These are phyloP conservation scores for Prunus campanulata DNA, from an alignment of 306 rosid species.

Conservation along the genomic window DNA sequence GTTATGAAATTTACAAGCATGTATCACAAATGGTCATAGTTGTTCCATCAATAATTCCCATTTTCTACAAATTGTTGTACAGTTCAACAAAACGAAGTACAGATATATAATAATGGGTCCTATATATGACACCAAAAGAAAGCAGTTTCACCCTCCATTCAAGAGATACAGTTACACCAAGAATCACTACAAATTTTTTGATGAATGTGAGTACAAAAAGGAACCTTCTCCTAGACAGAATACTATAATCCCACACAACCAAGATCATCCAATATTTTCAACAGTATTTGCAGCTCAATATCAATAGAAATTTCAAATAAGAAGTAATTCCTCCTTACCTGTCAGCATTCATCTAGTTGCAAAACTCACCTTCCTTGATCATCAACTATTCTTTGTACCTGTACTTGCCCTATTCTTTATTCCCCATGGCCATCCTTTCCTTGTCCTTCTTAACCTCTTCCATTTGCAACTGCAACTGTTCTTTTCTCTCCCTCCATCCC, in stretches of 20 bases:
- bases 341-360: constrained; percentile 3
- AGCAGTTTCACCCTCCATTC: background rate
- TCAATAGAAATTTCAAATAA: constrained; percentile 1
- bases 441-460: constrained; percentile 44
- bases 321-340: constrained; percentile 8
- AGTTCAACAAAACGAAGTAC: background rate
- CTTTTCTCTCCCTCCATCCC: constrained; percentile 67
- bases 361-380: constrained; percentile 4
- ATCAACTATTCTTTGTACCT: constrained; percentile 14
- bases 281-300: constrained; percentile 20
- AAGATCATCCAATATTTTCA: constrained; percentile 12
- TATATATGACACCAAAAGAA: background rate
- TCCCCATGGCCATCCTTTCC: constrained; percentile 40
- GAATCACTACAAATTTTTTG: background rate
- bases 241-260: constrained; percentile 4
- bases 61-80: background rate
- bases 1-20: background rate
- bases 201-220: background rate
- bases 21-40: background rate
- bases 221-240: background rate
- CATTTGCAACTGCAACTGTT: constrained; percentile 42
- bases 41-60: background rate
- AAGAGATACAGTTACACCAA: constrained; percentile 1
- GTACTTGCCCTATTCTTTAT: constrained; percentile 8
- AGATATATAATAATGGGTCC: background rate